Conservation (phyloP, 352 stramenopile species). For the Globisporangium abappressorium region DNA sequence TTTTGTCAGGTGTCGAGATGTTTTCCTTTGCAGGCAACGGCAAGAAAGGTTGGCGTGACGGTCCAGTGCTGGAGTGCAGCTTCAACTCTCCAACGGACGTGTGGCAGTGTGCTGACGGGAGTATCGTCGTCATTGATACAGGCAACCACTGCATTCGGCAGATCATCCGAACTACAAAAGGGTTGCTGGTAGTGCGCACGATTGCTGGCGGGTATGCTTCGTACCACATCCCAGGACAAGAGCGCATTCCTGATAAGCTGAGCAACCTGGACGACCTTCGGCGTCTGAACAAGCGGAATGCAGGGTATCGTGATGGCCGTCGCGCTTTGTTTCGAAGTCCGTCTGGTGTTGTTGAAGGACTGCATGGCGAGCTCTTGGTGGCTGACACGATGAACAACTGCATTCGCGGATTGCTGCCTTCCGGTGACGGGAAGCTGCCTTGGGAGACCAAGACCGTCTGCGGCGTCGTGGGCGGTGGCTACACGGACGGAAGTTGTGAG, state of each 20-base stretch:
- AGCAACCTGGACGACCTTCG: slow-evolving; percentile 6
- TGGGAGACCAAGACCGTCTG: slow-evolving; percentile 35
- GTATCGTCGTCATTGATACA: slow-evolving; percentile 44
- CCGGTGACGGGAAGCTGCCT: slow-evolving; percentile 3
- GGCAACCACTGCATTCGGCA: slow-evolving; percentile 58
- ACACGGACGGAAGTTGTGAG: slow-evolving; percentile 32
- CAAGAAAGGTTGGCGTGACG: slow-evolving; percentile 42
- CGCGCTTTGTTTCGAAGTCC: slow-evolving; percentile 44
- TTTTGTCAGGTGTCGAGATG: slow-evolving; percentile 30
- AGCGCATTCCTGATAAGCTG: slow-evolving; percentile 7
- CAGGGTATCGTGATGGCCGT: slow-evolving; percentile 30
- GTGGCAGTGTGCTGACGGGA: slow-evolving; percentile 35
- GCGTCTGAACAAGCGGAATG: slow-evolving; percentile 14
- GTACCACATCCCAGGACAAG: slow-evolving; percentile 3
- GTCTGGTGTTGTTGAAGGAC: slow-evolving; percentile 26
- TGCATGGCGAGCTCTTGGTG: slow-evolving; percentile 33
- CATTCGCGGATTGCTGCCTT: slow-evolving; percentile 33
- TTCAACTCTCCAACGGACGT: slow-evolving; percentile 42
- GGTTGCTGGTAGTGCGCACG: slow-evolving; percentile 32
- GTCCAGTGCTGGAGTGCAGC: slow-evolving; percentile 29
- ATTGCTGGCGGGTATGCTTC: slow-evolving; percentile 30
- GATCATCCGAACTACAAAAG: slow-evolving; percentile 24
- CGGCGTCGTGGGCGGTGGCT: slow-evolving; percentile 23
- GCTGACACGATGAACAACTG: slow-evolving; percentile 63
- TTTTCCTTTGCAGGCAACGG: slow-evolving; percentile 43